Conservation (phyloP, 2,329 filamentous ascomycete genomes). For the Fusarium haematococcum region DNA sequence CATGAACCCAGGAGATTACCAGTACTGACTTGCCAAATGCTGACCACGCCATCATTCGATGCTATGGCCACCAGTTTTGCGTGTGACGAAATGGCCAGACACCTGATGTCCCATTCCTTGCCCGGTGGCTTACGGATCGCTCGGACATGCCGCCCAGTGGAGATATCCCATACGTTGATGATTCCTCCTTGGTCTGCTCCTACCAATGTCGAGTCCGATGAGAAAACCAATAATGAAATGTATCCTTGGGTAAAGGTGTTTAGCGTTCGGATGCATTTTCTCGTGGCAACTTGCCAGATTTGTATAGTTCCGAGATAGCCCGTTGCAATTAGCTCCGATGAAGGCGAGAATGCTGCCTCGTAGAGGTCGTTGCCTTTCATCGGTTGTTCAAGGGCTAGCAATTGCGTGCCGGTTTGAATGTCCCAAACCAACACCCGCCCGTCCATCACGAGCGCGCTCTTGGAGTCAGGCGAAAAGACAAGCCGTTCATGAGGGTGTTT, state of each 20-base stretch:
- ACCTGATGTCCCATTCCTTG: no score
- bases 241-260: no score
- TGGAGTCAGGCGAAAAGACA: background rate
- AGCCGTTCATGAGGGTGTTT: background rate
- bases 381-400: background rate
- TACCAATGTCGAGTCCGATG: no score
- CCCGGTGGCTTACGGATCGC: no score
- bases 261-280: background rate
- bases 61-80: background rate
- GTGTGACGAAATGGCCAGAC: no score
- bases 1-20: background rate
- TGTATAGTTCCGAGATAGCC: background rate
- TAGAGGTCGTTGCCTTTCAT: background rate
- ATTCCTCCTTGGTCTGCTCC: no score
- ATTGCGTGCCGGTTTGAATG: background rate
- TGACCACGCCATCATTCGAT: background rate
- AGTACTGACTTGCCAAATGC: background rate
- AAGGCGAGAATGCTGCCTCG: background rate
- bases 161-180: no score
- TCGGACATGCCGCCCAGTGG: no score
- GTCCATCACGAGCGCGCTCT: background rate
- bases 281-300: background rate
- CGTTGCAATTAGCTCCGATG: background rate
- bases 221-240: no score
- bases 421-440: background rate